phyloP scores from a whole-genome alignment of 2,329 filamentous ascomycete species.

The Penicillium sp. region DNA sequence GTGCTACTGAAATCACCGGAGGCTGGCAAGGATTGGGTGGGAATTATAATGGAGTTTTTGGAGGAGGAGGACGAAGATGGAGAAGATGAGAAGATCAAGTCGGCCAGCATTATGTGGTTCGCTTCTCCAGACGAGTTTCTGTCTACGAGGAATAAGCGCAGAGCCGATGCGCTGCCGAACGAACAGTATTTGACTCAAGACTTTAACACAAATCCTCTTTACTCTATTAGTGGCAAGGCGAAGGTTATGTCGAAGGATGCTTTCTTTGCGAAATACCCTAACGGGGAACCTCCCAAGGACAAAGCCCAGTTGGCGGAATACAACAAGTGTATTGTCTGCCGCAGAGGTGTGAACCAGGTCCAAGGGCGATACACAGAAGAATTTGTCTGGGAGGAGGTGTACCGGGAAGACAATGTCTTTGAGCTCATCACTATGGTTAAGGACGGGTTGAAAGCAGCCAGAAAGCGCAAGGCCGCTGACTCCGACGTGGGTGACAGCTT shows the following conservation, averaged over 20 bases:
- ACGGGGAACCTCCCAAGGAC: conserved; percentile 69
- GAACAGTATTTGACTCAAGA: conserved; percentile 89
- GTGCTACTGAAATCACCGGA: conserved; percentile 87
- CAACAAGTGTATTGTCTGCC: conserved; percentile 87
- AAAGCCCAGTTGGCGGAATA: conserved; percentile 63
- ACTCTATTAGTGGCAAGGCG: conserved; percentile 88
- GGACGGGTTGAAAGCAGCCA: conserved; percentile 63
- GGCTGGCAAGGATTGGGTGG: conserved; percentile 86
- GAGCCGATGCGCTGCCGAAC: conserved; percentile 77
- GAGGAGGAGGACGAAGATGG: conserved; percentile 71
- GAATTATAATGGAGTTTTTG: conserved; percentile 79
- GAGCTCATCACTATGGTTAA: conserved; percentile 67
- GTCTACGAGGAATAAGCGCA: conserved; percentile 76
- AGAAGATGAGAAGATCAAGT: conserved; percentile 55
- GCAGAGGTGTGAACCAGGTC: conserved; percentile 82
- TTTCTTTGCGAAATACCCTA: conserved; percentile 71
- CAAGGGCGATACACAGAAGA: conserved; percentile 91
- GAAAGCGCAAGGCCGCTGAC: conserved; percentile 51
- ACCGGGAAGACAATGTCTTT: conserved; percentile 65
- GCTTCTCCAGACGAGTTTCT: conserved; percentile 83
- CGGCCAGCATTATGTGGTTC: conserved; percentile 94
- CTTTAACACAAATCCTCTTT: conserved; percentile 82
- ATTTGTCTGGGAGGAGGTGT: conserved; percentile 87
- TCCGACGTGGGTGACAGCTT: conserved; percentile 33
- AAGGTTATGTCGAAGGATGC: conserved; percentile 70